A percentile compares a stretch with the other conserved stretches of the same genome.
Conservation (phyloP, 495 filamentous ascomycete genomes). For the Aspergillus indologenus region DNA sequence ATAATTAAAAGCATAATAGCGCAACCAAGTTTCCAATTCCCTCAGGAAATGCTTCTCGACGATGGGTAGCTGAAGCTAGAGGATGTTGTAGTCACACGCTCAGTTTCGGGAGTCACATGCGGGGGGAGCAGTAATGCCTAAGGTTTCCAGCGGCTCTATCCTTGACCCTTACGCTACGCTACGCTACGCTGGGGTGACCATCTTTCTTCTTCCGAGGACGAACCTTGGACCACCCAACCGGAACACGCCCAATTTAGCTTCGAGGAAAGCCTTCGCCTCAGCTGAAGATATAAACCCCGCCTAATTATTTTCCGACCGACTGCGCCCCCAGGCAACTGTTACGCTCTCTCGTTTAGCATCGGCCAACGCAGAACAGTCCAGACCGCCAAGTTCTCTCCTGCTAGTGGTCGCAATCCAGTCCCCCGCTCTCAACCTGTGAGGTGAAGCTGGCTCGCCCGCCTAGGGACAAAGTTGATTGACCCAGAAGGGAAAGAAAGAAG, state of each 20-base stretch:
- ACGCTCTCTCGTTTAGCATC: neutral
- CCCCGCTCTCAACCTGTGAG: constrained; percentile 1
- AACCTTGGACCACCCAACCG: constrained; percentile 6
- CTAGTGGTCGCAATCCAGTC: constrained; percentile 10
- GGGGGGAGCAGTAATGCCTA: constrained; percentile 1
- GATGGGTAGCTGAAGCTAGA: neutral
- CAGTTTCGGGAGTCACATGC: constrained; percentile 4
- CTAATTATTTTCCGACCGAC: neutral
- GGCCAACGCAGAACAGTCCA: constrained; percentile 13
- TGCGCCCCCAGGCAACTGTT: constrained; percentile 1
- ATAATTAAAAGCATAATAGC: too few relatives aligned
- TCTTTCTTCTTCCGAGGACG: neutral
- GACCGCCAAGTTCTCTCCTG: constrained; percentile 8
- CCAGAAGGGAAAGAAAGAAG: neutral
- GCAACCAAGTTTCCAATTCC: too few relatives aligned
- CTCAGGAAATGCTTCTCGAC: neutral
- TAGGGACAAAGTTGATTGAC: neutral
- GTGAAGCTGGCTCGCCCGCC: neutral
- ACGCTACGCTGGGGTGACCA: neutral
- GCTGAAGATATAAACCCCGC: neutral
- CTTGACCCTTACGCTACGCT: neutral
- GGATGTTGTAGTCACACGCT: neutral
- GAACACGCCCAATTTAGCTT: neutral
- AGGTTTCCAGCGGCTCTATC: constrained; percentile 6
- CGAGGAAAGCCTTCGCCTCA: neutral